These are phyloP conservation scores for Podospora sp. DNA, from an alignment of 495 filamentous ascomycete genomes.

Conservation along the genomic window DNA sequence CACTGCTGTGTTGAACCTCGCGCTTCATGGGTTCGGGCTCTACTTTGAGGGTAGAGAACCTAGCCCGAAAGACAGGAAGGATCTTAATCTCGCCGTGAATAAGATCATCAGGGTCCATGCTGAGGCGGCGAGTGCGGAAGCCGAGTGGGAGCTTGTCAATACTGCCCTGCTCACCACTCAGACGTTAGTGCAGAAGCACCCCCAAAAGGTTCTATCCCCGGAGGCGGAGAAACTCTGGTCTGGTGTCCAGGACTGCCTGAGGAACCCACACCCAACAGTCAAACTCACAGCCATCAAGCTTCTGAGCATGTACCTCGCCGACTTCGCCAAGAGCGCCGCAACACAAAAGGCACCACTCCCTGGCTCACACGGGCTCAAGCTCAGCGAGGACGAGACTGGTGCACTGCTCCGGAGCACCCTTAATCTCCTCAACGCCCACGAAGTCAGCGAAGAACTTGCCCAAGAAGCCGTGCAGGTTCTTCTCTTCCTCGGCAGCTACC, in stretches of 20 bases:
- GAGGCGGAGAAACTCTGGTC: slow-evolving; percentile 65
- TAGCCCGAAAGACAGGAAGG: slow-evolving; percentile 60
- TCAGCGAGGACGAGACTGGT: slow-evolving; percentile 66
- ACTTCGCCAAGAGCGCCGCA: slow-evolving; percentile 68
- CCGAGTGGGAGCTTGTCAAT: slow-evolving; percentile 79
- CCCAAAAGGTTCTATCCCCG: slow-evolving; percentile 60
- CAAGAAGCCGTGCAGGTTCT: slow-evolving; percentile 75
- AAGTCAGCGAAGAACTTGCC: slow-evolving; percentile 66
- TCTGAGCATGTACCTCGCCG: slow-evolving; percentile 73
- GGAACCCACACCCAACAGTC: slow-evolving; percentile 72
- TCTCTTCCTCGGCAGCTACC: slow-evolving; percentile 62
- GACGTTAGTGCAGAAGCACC: slow-evolving; percentile 68
- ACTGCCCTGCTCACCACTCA: slow-evolving; percentile 68
- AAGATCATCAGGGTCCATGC: slow-evolving; percentile 53
- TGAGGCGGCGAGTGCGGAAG: slow-evolving; percentile 46
- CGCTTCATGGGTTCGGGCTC: slow-evolving; percentile 77
- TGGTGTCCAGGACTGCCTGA: slow-evolving; percentile 63
- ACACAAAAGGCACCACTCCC: slow-evolving; percentile 59
- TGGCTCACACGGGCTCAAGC: slow-evolving; percentile 70
- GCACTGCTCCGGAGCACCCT: slow-evolving; percentile 65
- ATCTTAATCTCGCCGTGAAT: slow-evolving; percentile 49
- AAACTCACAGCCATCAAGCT: slow-evolving; percentile 76
- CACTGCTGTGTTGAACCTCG: slow-evolving; percentile 65
- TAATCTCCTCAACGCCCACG: slow-evolving; percentile 64
- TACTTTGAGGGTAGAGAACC: slow-evolving; percentile 73